These are phyloP conservation scores for Keithomyces neogunnii DNA, from an alignment of 2,329 filamentous ascomycete genomes.

Conservation along the genomic window DNA sequence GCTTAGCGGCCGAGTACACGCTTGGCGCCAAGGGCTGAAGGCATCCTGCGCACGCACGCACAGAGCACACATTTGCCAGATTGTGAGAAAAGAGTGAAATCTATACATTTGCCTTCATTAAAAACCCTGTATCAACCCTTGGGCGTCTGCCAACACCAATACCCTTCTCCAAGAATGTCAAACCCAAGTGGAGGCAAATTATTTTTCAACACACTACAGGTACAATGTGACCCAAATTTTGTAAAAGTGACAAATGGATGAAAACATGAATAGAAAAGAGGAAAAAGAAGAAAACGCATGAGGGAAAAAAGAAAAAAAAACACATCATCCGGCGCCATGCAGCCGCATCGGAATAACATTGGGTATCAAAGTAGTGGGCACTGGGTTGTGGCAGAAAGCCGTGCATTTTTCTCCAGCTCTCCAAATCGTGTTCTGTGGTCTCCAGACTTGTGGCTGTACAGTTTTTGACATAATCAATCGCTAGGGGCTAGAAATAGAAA, in stretches of 20 bases:
- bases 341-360: background rate
- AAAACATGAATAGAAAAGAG: background rate
- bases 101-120: background rate
- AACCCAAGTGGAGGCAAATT: background rate
- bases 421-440: background rate
- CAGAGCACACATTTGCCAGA: too few species aligned
- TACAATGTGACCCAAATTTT: background rate
- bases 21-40: too few species aligned
- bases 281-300: background rate
- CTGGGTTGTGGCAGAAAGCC: too few species aligned
- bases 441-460: slow-evolving; percentile 4
- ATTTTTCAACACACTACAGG: background rate
- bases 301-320: background rate
- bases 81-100: background rate
- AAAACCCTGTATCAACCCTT: background rate
- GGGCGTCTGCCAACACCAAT: background rate
- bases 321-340: background rate
- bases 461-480: background rate
- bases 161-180: too few species aligned
- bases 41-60: too few species aligned
- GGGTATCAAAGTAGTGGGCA: background rate
- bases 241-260: background rate
- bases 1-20: too few species aligned
- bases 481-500: background rate
- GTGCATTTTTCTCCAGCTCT: background rate